Evolutionary conservation across 148 eudicot genomes (phyloP), one percentile per base, ranked within the genome.

Genomic region (Nyssa sinensis): DNA sequence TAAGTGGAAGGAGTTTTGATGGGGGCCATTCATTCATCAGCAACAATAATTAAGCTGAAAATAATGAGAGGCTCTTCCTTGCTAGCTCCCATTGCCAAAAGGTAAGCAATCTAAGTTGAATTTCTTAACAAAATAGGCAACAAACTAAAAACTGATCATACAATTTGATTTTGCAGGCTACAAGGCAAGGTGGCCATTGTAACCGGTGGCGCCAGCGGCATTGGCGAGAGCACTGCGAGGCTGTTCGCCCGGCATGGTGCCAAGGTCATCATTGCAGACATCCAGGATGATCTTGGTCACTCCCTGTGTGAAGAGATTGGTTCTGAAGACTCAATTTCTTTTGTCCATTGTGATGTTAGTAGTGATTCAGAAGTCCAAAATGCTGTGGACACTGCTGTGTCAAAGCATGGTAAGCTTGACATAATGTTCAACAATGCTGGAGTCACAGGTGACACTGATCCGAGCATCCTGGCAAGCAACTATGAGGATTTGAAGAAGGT

Each of bases 381-480:
- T 3, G 61, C 64, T 7, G 67, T 75, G 31, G 69, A 80, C 67
- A 29, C 24, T 5, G 66, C 80, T 27, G 58, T 81, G 5, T 19
- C 73, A 9, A 66, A 28, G 65, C n/a, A 76, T n/a, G 73, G 74
- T 1, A 81, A 61, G 21, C 80, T 76, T 8, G 83, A 76, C 70
- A 76, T 67, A 35, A 67, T 71, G 77, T 72, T 76, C 72, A 79
- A 29, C 74, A 79, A 74, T 21, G 81, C 81, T 4, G 81, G 81
- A 3, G 69, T 70, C n/a, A 23, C 28, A 3, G 77, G 68, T 7
- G 39, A 64, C 5, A 4, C 37, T 31, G 61, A 24, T 17, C 13
- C 30, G 25, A 64, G 28, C 1, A 57, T 55, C 72, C 51, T 55
- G 5, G 51, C 21, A 16, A 55, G 69, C n/a, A 21, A 66, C 7